A percentile compares a stretch with the other conserved stretches of the same genome.
phyloP scores from a whole-genome alignment of 2,329 filamentous ascomycete species.

The Claviceps digitariae region DNA sequence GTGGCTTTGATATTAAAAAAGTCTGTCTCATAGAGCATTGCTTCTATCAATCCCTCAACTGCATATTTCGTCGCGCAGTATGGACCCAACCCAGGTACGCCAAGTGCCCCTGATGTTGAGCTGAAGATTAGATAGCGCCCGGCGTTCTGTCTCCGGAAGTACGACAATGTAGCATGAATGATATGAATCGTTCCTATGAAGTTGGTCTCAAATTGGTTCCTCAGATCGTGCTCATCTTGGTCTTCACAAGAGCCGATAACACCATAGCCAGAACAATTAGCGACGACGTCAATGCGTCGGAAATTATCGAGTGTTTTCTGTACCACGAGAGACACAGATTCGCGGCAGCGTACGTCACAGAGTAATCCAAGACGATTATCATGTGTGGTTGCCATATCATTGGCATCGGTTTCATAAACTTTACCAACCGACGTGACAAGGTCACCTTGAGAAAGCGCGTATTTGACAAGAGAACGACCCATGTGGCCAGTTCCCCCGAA shows the following conservation, averaged over 20 bases:
- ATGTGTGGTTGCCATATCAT: constrained; percentile 59
- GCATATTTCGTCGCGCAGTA: constrained; percentile 98
- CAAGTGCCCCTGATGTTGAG: constrained; percentile 81
- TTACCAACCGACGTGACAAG: constrained; percentile 77
- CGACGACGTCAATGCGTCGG: constrained; percentile 74
- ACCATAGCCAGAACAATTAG: constrained; percentile 88
- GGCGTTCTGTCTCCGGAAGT: constrained; percentile 62
- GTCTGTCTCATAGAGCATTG: constrained; percentile 92
- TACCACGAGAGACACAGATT: constrained; percentile 62
- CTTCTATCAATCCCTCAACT: constrained; percentile 88
- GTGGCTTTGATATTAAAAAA: constrained; percentile 86
- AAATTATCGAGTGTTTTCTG: constrained; percentile 59
- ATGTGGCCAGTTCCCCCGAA: constrained; percentile 98
- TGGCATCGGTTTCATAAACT: constrained; percentile 59
- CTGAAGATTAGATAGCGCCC: constrained; percentile 93
- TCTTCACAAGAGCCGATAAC: constrained; percentile 95
- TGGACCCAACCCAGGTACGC: constrained; percentile 80
- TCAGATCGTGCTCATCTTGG: constrained; percentile 87
- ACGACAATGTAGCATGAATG: constrained; percentile 74
- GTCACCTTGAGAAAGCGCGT: constrained; percentile 67
- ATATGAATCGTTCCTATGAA: constrained; percentile 94
- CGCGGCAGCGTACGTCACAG: constrained; percentile 76
- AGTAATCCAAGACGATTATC: constrained; percentile 65
- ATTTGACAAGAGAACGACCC: constrained; percentile 78
- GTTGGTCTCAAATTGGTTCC: constrained; percentile 95